Conservation (phyloP, 2,329 filamentous ascomycete species). For the Purpureocillium takamizusanense region DNA sequence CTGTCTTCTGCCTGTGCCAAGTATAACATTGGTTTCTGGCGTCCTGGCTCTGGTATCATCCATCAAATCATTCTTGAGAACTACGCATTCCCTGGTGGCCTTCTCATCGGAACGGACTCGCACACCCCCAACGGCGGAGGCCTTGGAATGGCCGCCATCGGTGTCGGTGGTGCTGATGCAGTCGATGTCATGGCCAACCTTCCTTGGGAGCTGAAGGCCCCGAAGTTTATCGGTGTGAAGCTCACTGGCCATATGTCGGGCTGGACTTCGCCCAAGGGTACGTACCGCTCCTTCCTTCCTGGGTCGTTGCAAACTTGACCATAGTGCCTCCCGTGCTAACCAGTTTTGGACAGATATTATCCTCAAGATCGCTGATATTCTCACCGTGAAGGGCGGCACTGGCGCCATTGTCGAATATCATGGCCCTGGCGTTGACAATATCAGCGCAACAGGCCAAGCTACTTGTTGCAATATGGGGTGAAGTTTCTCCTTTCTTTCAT, state of each 20-base stretch:
- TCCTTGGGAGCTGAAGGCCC: constrained; percentile 97
- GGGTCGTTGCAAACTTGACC: too few species aligned
- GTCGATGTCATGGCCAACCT: constrained; percentile 97
- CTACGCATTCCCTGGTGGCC: constrained; percentile 97
- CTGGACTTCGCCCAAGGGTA: constrained; percentile 91
- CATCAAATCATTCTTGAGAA: constrained; percentile 98
- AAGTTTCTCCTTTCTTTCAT: too few species aligned
- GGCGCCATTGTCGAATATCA: constrained; percentile 79
- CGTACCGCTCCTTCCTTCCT: constrained; percentile 17
- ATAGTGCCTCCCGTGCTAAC: too few species aligned
- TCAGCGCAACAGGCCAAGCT: constrained; percentile 52
- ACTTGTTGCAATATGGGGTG: constrained; percentile 64
- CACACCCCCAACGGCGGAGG: constrained; percentile 97
- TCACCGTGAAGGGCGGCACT: constrained; percentile 97
- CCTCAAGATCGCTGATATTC: constrained; percentile 90
- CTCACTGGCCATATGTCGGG: constrained; percentile 82
- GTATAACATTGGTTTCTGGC: constrained; percentile 99
- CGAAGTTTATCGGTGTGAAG: constrained; percentile 93
- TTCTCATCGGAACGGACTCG: constrained; percentile 95
- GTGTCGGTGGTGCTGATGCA: constrained; percentile 95
- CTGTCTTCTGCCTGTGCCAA: constrained; percentile 88
- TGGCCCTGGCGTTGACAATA: constrained; percentile 50
- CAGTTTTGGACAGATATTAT: constrained; percentile 63
- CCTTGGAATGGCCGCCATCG: constrained; percentile 89
- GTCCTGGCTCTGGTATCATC: constrained; percentile 96